Percentiles rank a stretch among this genome's conserved stretches.
Evolutionary conservation across 305 asterid genomes (phyloP).

Genomic region (Stenogyne calaminthoides): DNA sequence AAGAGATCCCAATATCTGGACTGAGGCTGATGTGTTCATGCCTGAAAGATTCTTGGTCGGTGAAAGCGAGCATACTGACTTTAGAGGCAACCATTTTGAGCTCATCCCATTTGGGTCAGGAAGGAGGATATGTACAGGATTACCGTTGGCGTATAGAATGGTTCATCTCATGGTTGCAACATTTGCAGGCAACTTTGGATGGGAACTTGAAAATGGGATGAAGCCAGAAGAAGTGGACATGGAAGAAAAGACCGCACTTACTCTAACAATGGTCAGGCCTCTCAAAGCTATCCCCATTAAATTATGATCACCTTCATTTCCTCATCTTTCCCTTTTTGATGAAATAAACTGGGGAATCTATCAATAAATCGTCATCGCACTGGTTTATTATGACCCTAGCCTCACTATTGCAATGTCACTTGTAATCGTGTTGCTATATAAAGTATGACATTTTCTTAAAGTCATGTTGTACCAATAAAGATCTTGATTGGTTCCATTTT

Average conservation of each 20-base stretch:
- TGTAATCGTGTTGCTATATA: too few species aligned
- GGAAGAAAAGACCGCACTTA: slow-evolving; percentile 25
- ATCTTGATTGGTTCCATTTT: too few species aligned
- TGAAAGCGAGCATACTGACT: background rate
- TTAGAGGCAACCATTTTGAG: background rate
- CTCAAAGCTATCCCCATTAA: background rate
- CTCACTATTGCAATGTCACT: too few species aligned
- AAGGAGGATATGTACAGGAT: slow-evolving; percentile 11
- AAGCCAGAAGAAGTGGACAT: slow-evolving; percentile 14
- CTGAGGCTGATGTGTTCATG: too few species aligned
- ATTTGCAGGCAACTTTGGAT: slow-evolving; percentile 33
- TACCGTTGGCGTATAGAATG: slow-evolving; percentile 42
- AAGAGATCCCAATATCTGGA: too few species aligned
- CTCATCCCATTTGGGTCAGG: background rate
- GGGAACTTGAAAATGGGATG: slow-evolving; percentile 29
- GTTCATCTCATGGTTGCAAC: slow-evolving; percentile 43
- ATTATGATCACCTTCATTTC: background rate
- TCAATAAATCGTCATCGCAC: too few species aligned
- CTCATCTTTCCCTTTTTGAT: too few species aligned
- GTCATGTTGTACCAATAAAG: too few species aligned
- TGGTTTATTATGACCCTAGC: too few species aligned
- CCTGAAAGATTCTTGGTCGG: background rate
- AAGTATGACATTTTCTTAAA: too few species aligned
- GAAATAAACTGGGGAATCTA: too few species aligned
- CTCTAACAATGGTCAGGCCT: slow-evolving; percentile 35